Evolutionary conservation across 768 basidiomycete species (phyloP).

Genomic region (Kwoniella pini): DNA sequence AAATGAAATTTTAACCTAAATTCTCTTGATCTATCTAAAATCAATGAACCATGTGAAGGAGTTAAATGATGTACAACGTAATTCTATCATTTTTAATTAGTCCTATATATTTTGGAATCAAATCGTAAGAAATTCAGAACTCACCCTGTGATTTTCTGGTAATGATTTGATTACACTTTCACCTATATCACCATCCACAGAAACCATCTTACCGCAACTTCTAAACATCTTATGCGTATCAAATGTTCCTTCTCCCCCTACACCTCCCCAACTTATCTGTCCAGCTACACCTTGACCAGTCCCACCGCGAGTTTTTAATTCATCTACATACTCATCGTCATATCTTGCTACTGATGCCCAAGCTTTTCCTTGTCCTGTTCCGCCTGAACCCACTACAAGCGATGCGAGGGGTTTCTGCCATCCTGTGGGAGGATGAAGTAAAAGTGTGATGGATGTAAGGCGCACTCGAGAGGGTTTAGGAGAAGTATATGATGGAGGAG

Average conservation of each 20-base stretch:
- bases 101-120: no score
- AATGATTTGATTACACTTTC: conserved; percentile 30
- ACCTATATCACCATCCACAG: conserved; percentile 45
- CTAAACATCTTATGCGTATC: conserved; percentile 77
- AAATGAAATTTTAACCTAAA: conserved; percentile 41
- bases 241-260: conserved; percentile 64
- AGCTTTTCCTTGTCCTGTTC: conserved; percentile 48
- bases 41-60: conserved; percentile 11
- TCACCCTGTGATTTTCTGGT: conserved; percentile 9
- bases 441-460: conserved; percentile 45
- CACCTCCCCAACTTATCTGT: conserved; percentile 47
- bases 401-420: conserved; percentile 47
- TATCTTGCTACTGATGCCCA: conserved; percentile 83
- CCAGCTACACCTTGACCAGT: conserved; percentile 25
- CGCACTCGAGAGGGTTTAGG: conserved; percentile 24
- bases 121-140: neutral
- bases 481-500: conserved; percentile 34
- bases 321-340: conserved; percentile 67
- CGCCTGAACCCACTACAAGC: conserved; percentile 35
- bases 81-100: no score
- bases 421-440: conserved; percentile 35
- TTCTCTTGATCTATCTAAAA: conserved; percentile 30
- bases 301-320: conserved; percentile 62
- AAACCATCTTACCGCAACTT: conserved; percentile 68
- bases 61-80: conserved; percentile 57